Base-by-base conservation (phyloP, 2,329 filamentous ascomycete genomes). In the Pseudogymnoascus destructans region DNA sequence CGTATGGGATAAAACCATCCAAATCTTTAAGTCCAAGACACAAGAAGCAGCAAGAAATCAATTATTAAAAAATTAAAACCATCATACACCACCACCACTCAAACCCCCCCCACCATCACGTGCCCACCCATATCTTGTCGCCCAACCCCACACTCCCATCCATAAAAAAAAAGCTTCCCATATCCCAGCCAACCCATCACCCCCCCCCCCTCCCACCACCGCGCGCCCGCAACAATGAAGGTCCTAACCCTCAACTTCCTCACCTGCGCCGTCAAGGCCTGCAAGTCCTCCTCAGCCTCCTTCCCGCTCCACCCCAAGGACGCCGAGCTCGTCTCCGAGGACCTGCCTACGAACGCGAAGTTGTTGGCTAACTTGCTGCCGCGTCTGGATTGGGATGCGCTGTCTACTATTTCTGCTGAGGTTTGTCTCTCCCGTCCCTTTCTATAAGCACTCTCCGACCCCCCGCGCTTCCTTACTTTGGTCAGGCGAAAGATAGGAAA, bases 231-330 rank as follows among this genome's bases (percentile, higher is more conserved):
- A 23, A 63, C 30, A 56, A 98, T 98, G 93, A 97, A 97, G 73
- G 77, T 97, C 62, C 82, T 97, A 57, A 96, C 90, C 61, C 85
- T 95, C 67, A 97, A 97, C 74, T 98, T 98, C 73, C 77, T 97
- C 64, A 93, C 89, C 67, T 98, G 93, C 77, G 92, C 93, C 62
- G 87, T 95, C 70, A 97, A 96, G 78, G 79, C 87, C 59, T 98
- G 93, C 85, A 95, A 95, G 74, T 80, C 83, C 59, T 84, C 85
- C 30, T 77, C 85, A 5, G 75, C 80, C 57, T 89, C 89, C 21
- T 97, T 95, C 69, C 93, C 93, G 2, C 79, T 98, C 13, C 93
- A 97, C 71, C 92, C 93, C 59, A 86, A 86, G 67, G 90, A 97
- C 67, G 91, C 89, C 57, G 90, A 95, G 71, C 84, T 98, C 21